Conservation (phyloP, 2,329 filamentous ascomycete genomes). For the Paraconiothyrium brasiliense region DNA sequence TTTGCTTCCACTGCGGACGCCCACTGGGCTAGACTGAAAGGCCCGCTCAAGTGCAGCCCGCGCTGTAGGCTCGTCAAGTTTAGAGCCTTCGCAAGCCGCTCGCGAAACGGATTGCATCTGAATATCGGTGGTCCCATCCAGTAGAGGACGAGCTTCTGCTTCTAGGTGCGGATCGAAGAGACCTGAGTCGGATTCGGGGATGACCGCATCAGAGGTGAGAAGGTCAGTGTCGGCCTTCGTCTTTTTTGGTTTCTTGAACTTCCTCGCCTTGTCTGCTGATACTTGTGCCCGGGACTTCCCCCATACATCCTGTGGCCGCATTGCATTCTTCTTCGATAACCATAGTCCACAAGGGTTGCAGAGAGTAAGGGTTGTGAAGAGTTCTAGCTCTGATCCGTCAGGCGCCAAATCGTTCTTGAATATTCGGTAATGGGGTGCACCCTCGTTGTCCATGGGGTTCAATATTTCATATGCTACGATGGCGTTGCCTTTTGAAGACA, state of each 20-base stretch:
- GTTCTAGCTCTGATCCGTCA: conserved; percentile 67
- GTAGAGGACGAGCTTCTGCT: conserved; percentile 7
- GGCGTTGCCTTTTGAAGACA: conserved; percentile 76
- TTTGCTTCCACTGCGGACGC: conserved; percentile 56
- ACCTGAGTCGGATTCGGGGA: conserved; percentile 42
- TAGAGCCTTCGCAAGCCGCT: conserved; percentile 13
- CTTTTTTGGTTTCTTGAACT: conserved; percentile 48
- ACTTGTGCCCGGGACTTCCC: conserved; percentile 51
- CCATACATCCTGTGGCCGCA: conserved; percentile 87
- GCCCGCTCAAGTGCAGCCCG: conserved; percentile 60
- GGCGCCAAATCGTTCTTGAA: conserved; percentile 77
- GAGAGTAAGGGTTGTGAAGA: conserved; percentile 76
- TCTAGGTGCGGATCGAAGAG: conserved; percentile 26
- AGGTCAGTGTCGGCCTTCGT: conserved; percentile 60
- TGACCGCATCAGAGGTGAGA: conserved; percentile 42
- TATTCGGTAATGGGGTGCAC: conserved; percentile 73
- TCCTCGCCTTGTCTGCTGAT: conserved; percentile 55
- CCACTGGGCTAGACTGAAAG: conserved; percentile 69
- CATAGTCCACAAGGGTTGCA: conserved; percentile 98
- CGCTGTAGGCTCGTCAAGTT: conserved; percentile 28
- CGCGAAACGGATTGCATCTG: conserved; percentile 25
- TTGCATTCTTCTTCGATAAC: conserved; percentile 86
- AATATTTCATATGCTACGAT: conserved; percentile 59
- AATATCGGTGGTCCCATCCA: conserved; percentile 25
- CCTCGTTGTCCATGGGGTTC: conserved; percentile 63